These are phyloP conservation scores for Lachancea kluyveri DNA, from an alignment of 805 yeast species.

Conservation along the genomic window DNA sequence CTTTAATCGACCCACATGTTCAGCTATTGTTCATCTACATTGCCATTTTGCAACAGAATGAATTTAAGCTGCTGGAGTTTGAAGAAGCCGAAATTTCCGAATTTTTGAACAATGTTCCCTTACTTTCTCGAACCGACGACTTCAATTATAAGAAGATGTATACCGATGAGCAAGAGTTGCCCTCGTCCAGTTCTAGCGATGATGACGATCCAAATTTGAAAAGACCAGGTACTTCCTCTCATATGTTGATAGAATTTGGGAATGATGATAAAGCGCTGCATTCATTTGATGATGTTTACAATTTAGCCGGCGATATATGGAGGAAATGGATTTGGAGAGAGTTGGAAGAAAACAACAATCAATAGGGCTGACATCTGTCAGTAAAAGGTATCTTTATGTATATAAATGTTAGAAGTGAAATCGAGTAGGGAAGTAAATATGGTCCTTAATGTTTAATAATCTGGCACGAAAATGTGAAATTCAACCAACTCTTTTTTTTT, in stretches of 20 bases:
- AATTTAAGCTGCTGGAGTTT: conserved; percentile 70
- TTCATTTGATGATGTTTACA: conserved; percentile 67
- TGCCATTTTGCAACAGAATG: conserved; percentile 75
- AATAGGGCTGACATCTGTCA: too few relatives aligned
- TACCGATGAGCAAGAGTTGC: conserved; percentile 8
- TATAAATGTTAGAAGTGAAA: too few relatives aligned
- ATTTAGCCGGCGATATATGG: conserved; percentile 85
- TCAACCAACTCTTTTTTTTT: too few relatives aligned
- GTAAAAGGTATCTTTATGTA: too few relatives aligned
- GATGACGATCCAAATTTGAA: conserved; percentile 13
- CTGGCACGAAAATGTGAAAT: too few relatives aligned
- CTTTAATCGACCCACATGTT: conserved; percentile 65
- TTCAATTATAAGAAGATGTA: conserved; percentile 23
- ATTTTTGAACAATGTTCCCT: conserved; percentile 48
- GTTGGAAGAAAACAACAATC: conserved; percentile 35
- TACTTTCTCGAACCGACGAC: conserved; percentile 30
- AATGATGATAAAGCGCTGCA: conserved; percentile 40
- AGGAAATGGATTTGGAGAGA: conserved; percentile 71
- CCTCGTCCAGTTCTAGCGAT: conserved; percentile 8
- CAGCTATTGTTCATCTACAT: conserved; percentile 70
- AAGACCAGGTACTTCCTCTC: conserved; percentile 12
- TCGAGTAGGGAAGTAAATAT: too few relatives aligned
- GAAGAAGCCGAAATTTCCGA: conserved; percentile 89
- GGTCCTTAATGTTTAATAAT: too few relatives aligned
- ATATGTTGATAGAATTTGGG: conserved; percentile 30